These are phyloP conservation scores for Escallonia herrerae DNA, from an alignment of 129 eudicot genomes.

Conservation along the genomic window DNA sequence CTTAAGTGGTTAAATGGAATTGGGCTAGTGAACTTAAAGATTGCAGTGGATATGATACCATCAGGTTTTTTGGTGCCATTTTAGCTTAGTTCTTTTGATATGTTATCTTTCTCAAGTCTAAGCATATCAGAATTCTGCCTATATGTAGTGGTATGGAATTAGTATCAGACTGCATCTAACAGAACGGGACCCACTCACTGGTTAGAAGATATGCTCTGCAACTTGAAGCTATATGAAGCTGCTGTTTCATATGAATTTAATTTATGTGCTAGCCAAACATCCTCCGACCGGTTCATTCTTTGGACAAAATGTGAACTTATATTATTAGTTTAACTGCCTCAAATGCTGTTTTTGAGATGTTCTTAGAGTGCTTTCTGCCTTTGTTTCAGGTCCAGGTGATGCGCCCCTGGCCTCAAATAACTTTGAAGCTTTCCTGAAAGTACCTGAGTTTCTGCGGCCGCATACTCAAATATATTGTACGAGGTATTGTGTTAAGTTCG, in stretches of 20 bases:
- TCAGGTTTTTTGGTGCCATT: neutral
- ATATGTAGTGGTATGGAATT: neutral
- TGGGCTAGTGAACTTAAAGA: too few species aligned
- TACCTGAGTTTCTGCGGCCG: constrained; percentile 91
- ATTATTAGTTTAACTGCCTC: neutral
- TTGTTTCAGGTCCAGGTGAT: constrained; percentile 85
- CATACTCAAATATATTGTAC: constrained; percentile 96
- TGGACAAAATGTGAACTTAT: neutral
- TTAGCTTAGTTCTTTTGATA: neutral
- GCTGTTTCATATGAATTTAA: neutral
- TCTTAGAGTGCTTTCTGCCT: constrained; percentile 28
- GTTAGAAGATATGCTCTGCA: neutral
- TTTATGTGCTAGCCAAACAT: neutral
- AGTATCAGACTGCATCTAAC: neutral
- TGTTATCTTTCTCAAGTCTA: too few species aligned
- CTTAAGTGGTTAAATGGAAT: too few species aligned
- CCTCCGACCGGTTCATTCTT: neutral
- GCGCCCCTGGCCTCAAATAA: constrained; percentile 84
- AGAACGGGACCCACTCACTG: too few species aligned
- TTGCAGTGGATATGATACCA: neutral
- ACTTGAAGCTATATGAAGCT: neutral
- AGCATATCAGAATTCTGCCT: too few species aligned
- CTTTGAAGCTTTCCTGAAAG: constrained; percentile 87
- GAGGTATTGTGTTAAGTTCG: constrained; percentile 41
- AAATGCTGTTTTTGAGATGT: constrained; percentile 13